Percentiles rank a stretch among this genome's conserved stretches.
phyloP scores from a whole-genome alignment of 2,329 filamentous ascomycete genomes.

The Helotiales sp. region DNA sequence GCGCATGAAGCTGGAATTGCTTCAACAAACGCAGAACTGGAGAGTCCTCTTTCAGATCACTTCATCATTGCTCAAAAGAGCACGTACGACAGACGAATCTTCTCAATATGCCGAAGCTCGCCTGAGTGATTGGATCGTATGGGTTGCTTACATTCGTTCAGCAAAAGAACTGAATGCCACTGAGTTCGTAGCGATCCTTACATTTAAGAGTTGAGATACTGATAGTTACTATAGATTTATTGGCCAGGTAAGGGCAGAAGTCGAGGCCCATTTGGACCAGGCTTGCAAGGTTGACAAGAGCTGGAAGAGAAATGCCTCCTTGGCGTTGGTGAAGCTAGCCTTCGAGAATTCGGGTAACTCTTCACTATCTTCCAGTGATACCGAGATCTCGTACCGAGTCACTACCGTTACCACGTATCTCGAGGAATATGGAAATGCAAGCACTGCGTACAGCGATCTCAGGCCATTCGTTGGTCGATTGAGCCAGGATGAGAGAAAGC shows the following conservation, averaged over 20 bases:
- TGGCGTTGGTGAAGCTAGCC: conserved; percentile 38
- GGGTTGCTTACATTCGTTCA: conserved; percentile 40
- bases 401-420: conserved; percentile 38
- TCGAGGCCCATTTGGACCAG: conserved; percentile 41
- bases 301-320: conserved; percentile 43
- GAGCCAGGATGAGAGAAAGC: conserved; percentile 28
- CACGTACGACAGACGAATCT: conserved; percentile 38
- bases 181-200: conserved; percentile 33
- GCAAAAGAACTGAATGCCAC: conserved; percentile 32
- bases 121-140: conserved; percentile 44
- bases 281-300: conserved; percentile 42
- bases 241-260: conserved; percentile 34
- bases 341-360: conserved; percentile 26
- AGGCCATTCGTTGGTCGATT: conserved; percentile 37
- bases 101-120: conserved; percentile 38
- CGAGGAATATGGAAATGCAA: conserved; percentile 38
- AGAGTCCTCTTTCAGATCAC: conserved; percentile 38
- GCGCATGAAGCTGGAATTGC: conserved; percentile 38
- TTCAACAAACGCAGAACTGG: conserved; percentile 38
- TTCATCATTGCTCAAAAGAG: conserved; percentile 36
- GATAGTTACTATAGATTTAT: conserved; percentile 23
- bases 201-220: not conserved
- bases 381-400: conserved; percentile 12
- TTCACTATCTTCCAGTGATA: not conserved
- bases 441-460: conserved; percentile 42